Evolutionary conservation across 306 rosid species (phyloP).

Genomic region (Cucumis hystrix): DNA sequence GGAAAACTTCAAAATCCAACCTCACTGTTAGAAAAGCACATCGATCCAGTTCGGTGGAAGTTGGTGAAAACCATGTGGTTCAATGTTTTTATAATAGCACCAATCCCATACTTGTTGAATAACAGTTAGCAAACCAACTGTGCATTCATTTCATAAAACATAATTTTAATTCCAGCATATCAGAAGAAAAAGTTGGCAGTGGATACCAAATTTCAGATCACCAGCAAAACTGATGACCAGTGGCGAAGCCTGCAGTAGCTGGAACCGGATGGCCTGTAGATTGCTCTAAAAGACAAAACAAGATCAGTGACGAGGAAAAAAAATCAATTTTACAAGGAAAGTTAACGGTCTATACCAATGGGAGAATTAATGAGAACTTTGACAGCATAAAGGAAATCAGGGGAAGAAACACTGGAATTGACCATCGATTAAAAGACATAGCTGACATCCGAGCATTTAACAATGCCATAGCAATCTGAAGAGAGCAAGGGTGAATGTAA

Average conservation of each 20-base stretch:
- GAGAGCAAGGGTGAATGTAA: background rate
- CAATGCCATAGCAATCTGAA: conserved; percentile 60
- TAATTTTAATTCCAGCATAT: background rate
- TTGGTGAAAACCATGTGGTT: background rate
- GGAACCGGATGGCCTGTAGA: conserved; percentile 64
- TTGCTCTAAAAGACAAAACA: conserved; percentile 49
- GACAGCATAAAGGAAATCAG: conserved; percentile 75
- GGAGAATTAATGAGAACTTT: conserved; percentile 74
- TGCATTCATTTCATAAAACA: background rate
- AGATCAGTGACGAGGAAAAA: conserved; percentile 5
- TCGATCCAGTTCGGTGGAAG: background rate
- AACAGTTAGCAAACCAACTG: background rate
- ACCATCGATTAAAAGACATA: conserved; percentile 60
- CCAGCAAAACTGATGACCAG: conserved; percentile 54
- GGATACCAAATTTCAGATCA: conserved; percentile 78
- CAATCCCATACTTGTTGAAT: background rate
- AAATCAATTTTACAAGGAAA: conserved; percentile 5
- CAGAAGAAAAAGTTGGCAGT: background rate
- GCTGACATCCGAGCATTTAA: conserved; percentile 81
- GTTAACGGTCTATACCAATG: conserved; percentile 48
- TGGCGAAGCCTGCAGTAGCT: conserved; percentile 79
- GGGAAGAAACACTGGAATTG: conserved; percentile 55
- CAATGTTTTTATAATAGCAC: background rate
- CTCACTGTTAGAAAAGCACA: conserved; percentile 2
- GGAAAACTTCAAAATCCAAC: conserved; percentile 8